Base-by-base conservation (phyloP, 2,329 filamentous ascomycete genomes). In the Colletotrichum falcatum region DNA sequence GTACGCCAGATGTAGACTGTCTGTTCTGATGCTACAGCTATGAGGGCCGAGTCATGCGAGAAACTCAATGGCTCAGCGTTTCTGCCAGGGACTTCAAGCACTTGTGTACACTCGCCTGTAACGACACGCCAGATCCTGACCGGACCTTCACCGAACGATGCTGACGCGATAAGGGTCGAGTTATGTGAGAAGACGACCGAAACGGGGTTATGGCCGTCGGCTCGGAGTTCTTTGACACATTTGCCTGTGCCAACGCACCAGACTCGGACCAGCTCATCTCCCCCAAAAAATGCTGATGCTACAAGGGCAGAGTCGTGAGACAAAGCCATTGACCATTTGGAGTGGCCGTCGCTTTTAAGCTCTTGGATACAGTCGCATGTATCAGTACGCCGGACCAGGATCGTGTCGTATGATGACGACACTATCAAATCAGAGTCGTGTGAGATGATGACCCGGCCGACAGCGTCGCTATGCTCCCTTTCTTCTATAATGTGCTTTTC, bases 151-250 rank as follows among this genome's bases (percentile, higher is more conserved):
- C n/a, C n/a, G n/a, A n/a, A n/a, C n/a, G 11, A 49, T 14, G 12
- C 12, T 49, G 46, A 28, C 46, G 12, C 23, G 26, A 49, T 18
- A 14, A 49, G 11, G 23, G 23, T 23, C 16, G 23, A 49, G 46
- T 26, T 8, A 12, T 48, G 11, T 16, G 46, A 48, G 46, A 48
- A 26, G n/a, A 5, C n/a, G 23, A 26, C 12, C 1, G 2, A 1
- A 6, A 0, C 2, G 9, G 12, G 4, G 12, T 1, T 0, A 48
- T 14, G n/a, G 44, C n/a, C n/a, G 12, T 48, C 11, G 46, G n/a
- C 46, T 5, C 12, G 26, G n/a, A 48, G 4, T 12, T 48, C 4
- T 5, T 16, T 6, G 5, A 48, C 11, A 26, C n/a, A 48, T 2
- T 26, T 14, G n/a, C n/a, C n/a, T 7, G 46, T 26, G 1, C 9